These are phyloP conservation scores for Flaveria brownii DNA, from an alignment of 129 eudicot species.

Conservation along the genomic window DNA sequence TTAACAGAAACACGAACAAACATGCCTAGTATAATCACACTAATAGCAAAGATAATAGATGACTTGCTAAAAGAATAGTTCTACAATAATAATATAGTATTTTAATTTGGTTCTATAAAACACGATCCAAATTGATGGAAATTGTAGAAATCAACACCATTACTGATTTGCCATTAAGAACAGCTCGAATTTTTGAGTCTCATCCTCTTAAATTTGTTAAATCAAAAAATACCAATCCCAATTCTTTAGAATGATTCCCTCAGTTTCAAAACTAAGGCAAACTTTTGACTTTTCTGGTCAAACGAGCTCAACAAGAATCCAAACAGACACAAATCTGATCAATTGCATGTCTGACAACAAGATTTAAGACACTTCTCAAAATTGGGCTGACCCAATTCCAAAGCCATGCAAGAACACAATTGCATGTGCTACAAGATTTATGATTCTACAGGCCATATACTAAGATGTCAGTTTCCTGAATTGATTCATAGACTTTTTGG, in stretches of 20 bases:
- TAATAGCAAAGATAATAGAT: too few relatives aligned
- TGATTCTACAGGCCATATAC: neutral
- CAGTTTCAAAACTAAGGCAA: neutral
- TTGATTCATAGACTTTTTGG: conserved; percentile 8
- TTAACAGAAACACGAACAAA: neutral
- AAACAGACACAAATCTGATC: neutral
- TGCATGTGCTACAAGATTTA: conserved; percentile 22
- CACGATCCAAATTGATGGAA: too few relatives aligned
- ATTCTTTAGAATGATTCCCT: neutral
- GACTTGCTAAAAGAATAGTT: neutral
- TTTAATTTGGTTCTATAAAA: too few relatives aligned
- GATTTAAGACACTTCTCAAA: neutral
- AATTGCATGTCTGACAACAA: conserved; percentile 22
- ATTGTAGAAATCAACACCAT: neutral
- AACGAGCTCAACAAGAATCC: conserved; percentile 10
- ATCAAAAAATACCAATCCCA: neutral
- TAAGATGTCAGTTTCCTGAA: conserved; percentile 6
- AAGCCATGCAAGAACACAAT: conserved; percentile 16
- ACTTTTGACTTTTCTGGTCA: conserved; percentile 23
- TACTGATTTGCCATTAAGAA: neutral
- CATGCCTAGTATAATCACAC: too few relatives aligned
- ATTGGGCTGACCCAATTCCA: conserved; percentile 13
- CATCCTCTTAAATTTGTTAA: neutral
- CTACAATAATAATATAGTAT: too few relatives aligned
- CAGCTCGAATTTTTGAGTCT: neutral